phyloP scores from a whole-genome alignment of 2,329 filamentous ascomycete genomes.

The Aspergillus thermomutatus region DNA sequence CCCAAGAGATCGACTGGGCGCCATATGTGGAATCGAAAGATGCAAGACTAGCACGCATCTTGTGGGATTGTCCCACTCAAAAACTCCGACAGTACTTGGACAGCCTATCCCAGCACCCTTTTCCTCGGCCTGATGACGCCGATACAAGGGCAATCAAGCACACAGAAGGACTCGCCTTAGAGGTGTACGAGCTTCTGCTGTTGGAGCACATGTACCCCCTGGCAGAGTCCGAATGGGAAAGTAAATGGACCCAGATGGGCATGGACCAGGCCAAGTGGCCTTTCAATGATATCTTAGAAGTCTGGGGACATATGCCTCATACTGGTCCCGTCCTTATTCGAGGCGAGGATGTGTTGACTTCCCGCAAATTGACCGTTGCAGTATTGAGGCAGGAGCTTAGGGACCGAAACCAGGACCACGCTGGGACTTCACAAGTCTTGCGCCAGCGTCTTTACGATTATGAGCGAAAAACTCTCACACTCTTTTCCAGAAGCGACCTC shows the following conservation, averaged over 20 bases:
- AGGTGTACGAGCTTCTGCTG: conserved; percentile 33
- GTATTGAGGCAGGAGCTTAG: conserved; percentile 15
- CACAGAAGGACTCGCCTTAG: conserved; percentile 22
- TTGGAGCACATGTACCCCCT: conserved; percentile 17
- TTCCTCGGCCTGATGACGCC: conserved; percentile 1
- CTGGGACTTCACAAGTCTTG: conserved; percentile 13
- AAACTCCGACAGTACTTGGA: conserved; percentile 7
- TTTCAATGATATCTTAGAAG: conserved; percentile 15
- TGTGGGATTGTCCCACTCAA: conserved; percentile 27
- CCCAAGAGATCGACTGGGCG: conserved; percentile 25
- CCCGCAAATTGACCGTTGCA: conserved; percentile 15
- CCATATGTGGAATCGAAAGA: conserved; percentile 19
- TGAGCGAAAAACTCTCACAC: conserved; percentile 15
- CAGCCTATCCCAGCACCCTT: background rate
- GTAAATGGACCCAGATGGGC: conserved; percentile 7
- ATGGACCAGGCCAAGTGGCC: conserved; percentile 10
- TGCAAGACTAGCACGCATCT: conserved; percentile 23
- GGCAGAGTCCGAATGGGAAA: conserved; percentile 8
- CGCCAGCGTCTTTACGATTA: conserved; percentile 19
- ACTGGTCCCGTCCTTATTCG: conserved; percentile 3
- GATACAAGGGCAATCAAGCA: conserved; percentile 1
- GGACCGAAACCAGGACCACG: conserved; percentile 9
- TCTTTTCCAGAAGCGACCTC: conserved; percentile 24
- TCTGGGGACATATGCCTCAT: background rate
- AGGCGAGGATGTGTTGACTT: conserved; percentile 11